phyloP scores from a whole-genome alignment of 805 yeast genomes.

The Myxozyma monticola region DNA sequence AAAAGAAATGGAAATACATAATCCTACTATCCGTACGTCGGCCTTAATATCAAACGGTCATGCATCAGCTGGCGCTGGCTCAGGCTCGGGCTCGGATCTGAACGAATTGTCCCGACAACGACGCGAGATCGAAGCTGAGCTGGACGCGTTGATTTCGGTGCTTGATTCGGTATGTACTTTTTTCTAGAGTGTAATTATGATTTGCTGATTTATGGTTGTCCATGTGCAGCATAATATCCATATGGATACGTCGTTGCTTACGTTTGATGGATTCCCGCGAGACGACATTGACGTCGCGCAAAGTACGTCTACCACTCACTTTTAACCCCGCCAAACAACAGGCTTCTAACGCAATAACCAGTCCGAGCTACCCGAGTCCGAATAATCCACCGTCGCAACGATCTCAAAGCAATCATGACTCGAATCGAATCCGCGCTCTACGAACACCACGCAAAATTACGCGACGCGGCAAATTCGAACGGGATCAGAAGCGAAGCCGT shows the following conservation, averaged over 20 bases:
- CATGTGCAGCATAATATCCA: constrained; percentile 48
- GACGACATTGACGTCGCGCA: constrained; percentile 76
- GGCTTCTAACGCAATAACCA: not conserved
- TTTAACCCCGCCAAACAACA: not conserved
- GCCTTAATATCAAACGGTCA: not conserved
- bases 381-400: constrained; percentile 70
- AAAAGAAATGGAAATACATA: not conserved
- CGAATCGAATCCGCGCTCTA: constrained; percentile 50
- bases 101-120: constrained; percentile 2
- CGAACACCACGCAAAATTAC: constrained; percentile 42
- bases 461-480: constrained; percentile 6
- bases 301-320: constrained; percentile 22
- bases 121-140: constrained; percentile 17
- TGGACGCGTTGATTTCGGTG: constrained; percentile 16
- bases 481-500: constrained; percentile 1
- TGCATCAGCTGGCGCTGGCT: not conserved
- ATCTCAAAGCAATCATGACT: constrained; percentile 52
- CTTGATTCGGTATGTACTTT: constrained; percentile 22
- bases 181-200: not conserved
- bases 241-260: constrained; percentile 65
- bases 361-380: constrained; percentile 62
- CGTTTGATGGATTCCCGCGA: constrained; percentile 82
- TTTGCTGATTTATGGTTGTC: not conserved
- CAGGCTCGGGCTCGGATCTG: not conserved
- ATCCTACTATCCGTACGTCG: too few relatives aligned